phyloP scores from a whole-genome alignment of 257 asterid species.

The Forsythia viridissima region DNA sequence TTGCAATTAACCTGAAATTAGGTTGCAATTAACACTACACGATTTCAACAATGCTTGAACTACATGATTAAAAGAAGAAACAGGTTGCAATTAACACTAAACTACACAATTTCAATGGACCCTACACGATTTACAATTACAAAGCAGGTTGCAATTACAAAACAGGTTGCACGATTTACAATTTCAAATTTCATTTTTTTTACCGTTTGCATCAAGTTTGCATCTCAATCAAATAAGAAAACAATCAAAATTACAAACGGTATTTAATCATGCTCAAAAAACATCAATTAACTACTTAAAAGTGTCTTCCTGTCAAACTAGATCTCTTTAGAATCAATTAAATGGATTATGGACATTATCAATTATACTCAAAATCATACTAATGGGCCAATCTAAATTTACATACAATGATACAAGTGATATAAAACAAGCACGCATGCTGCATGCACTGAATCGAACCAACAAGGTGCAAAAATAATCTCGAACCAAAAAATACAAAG shows the following conservation, averaged over 20 bases:
- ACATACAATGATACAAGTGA: not conserved
- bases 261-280: not conserved
- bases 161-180: too few relatives aligned
- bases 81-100: too few relatives aligned
- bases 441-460: not conserved
- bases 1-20: too few relatives aligned
- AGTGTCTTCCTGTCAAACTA: not conserved
- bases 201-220: not conserved
- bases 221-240: not conserved
- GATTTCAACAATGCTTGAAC: too few relatives aligned
- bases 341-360: too few relatives aligned
- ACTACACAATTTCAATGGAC: too few relatives aligned
- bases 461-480: not conserved
- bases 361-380: constrained; percentile 8
- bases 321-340: not conserved
- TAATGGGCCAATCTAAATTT: not conserved
- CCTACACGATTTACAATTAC: too few relatives aligned
- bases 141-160: too few relatives aligned
- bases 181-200: too few relatives aligned
- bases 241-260: not conserved
- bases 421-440: not conserved
- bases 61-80: too few relatives aligned
- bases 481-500: not conserved
- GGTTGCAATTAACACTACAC: too few relatives aligned
- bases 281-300: not conserved